Evolutionary conservation across 2,329 filamentous ascomycete species (phyloP).

Genomic region (Beauveria sp.): DNA sequence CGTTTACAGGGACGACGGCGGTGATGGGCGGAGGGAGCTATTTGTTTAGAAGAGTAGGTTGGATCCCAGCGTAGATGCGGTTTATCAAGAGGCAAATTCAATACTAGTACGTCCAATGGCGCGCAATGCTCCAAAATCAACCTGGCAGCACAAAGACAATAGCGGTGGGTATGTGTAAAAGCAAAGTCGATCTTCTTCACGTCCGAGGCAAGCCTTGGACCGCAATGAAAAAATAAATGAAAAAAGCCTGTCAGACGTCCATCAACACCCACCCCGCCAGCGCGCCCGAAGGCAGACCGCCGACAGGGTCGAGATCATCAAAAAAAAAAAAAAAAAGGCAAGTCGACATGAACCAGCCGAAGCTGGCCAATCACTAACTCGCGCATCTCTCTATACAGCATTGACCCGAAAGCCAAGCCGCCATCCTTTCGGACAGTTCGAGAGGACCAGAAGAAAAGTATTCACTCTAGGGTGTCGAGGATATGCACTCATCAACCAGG

Average conservation of each 20-base stretch:
- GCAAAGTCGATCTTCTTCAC: conserved; percentile 41
- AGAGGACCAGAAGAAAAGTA: conserved; percentile 48
- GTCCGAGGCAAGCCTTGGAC: conserved; percentile 37
- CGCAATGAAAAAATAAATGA: conserved; percentile 46
- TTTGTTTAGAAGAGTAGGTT: conserved; percentile 24
- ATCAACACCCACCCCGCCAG: conserved; percentile 71
- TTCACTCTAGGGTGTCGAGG: conserved; percentile 89
- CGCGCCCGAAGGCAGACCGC: conserved; percentile 70
- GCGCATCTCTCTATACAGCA: conserved; percentile 63
- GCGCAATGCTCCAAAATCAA: too few species aligned
- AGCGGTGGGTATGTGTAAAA: background rate
- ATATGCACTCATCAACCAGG: conserved; percentile 89
- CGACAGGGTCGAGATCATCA: conserved; percentile 86
- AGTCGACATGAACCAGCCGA: conserved; percentile 9
- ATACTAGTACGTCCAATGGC: too few species aligned
- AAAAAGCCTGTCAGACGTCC: conserved; percentile 79
- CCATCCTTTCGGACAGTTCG: conserved; percentile 55
- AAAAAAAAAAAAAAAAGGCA: conserved; percentile 30
- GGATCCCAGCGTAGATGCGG: conserved; percentile 17
- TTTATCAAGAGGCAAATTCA: too few species aligned
- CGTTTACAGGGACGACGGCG: conserved; percentile 26
- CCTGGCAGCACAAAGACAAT: background rate
- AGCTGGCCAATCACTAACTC: conserved; percentile 34
- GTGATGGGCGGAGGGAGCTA: conserved; percentile 23
- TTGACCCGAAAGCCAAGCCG: conserved; percentile 29